phyloP scores from a whole-genome alignment of 2,329 filamentous ascomycete species.

The Hypoxylon sp. region DNA sequence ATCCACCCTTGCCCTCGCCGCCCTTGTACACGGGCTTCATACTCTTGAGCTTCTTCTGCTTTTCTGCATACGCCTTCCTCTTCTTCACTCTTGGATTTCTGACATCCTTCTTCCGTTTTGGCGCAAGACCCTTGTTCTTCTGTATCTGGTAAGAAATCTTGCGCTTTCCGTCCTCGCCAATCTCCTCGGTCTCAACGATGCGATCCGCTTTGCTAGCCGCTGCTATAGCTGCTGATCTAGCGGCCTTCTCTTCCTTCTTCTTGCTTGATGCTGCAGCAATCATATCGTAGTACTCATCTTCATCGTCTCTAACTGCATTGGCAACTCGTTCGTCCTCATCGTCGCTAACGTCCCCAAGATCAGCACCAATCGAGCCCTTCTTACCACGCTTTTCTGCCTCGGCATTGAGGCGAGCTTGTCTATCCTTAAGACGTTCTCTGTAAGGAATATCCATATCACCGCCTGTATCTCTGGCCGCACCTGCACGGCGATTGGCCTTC shows the following conservation, averaged over 20 bases:
- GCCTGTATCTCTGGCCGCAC: constrained; percentile 79
- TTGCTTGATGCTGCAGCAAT: constrained; percentile 77
- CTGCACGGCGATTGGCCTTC: constrained; percentile 88
- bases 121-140: constrained; percentile 97
- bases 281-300: constrained; percentile 91
- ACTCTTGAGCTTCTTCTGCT: constrained; percentile 95
- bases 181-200: constrained; percentile 74
- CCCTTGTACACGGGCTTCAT: constrained; percentile 90
- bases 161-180: constrained; percentile 89
- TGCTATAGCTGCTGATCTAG: constrained; percentile 69
- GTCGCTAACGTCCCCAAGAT: constrained; percentile 77
- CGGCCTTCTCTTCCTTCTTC: constrained; percentile 81
- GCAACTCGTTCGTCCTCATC: constrained; percentile 73
- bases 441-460: constrained; percentile 89
- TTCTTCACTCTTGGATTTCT: constrained; percentile 98
- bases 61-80: constrained; percentile 94
- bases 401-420: constrained; percentile 87
- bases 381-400: constrained; percentile 88
- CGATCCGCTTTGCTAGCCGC: constrained; percentile 75
- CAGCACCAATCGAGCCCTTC: constrained; percentile 73
- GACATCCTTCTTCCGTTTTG: constrained; percentile 92
- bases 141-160: constrained; percentile 94
- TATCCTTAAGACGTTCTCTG: constrained; percentile 88
- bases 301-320: constrained; percentile 66
- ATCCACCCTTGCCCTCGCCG: constrained; percentile 86